phyloP scores from a whole-genome alignment of 148 eudicot species.

The Rhododendron ovatum region DNA sequence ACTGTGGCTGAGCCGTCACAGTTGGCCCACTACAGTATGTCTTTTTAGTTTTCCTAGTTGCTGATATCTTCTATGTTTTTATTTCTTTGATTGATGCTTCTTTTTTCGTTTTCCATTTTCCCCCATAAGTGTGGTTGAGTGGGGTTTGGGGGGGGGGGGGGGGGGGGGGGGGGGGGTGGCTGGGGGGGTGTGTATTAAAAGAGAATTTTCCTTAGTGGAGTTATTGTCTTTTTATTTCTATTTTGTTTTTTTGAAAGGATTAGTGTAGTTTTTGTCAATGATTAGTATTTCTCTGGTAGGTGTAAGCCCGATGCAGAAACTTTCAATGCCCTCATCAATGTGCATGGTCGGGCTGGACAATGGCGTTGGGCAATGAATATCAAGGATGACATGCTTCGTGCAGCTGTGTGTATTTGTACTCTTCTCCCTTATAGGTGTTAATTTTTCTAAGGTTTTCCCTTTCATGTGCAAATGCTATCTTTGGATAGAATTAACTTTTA shows the following conservation, averaged over 20 bases:
- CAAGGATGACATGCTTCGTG: conserved; percentile 97
- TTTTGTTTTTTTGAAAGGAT: background rate
- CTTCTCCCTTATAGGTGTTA: conserved; percentile 35
- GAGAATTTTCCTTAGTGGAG: no score
- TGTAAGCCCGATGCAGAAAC: conserved; percentile 96
- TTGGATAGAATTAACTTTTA: background rate
- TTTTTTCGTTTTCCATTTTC: no score
- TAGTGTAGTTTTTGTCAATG: background rate
- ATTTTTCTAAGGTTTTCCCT: conserved; percentile 27
- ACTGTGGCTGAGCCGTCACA: no score
- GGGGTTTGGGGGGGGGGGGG: background rate
- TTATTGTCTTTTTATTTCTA: no score
- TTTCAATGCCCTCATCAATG: conserved; percentile 85
- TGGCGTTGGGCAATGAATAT: conserved; percentile 97
- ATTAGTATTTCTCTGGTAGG: conserved; percentile 28
- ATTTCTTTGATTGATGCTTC: background rate
- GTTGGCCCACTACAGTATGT: no score
- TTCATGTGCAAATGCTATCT: background rate
- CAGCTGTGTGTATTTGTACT: conserved; percentile 72
- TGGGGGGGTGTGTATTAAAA: background rate
- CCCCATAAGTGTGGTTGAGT: background rate
- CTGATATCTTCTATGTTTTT: background rate
- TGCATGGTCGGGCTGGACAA: conserved; percentile 92
- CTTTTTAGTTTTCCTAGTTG: background rate
- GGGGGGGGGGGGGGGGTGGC: no score